A percentile compares a stretch with the other conserved stretches of the same genome.
Conservation (phyloP, 306 rosid genomes). For the Rubus idaeus region DNA sequence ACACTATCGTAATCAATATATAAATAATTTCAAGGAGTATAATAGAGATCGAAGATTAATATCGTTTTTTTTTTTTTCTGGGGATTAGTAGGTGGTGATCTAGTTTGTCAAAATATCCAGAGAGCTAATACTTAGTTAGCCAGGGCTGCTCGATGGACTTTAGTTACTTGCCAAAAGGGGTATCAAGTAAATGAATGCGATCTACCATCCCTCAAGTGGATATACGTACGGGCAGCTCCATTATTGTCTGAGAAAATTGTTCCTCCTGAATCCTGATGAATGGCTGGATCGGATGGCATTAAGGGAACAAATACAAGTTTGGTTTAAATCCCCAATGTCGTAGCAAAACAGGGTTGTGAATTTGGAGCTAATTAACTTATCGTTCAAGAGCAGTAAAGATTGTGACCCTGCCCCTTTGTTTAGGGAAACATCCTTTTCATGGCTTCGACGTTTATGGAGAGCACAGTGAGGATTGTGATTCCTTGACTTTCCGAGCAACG, state of each 20-base stretch:
- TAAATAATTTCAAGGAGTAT: too few relatives aligned
- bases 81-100: not conserved
- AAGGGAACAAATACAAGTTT: not conserved
- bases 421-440: slow-evolving; percentile 11
- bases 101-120: not conserved
- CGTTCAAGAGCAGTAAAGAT: too few relatives aligned
- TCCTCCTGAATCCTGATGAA: too few relatives aligned
- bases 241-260: not conserved
- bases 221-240: not conserved
- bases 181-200: not conserved
- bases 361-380: not conserved
- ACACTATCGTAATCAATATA: too few relatives aligned
- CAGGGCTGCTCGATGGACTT: not conserved
- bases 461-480: not conserved
- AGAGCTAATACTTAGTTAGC: not conserved
- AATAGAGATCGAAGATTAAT: too few relatives aligned
- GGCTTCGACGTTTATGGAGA: slow-evolving; percentile 3
- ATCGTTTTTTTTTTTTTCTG: too few relatives aligned
- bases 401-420: not conserved
- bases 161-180: not conserved
- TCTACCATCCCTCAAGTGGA: not conserved
- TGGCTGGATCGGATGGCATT: not conserved
- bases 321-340: not conserved
- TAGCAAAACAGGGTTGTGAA: not conserved
- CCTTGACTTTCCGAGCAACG: not conserved